Evolutionary conservation across 345 rosid genomes (phyloP).

Genomic region (Microcos paniculata): DNA sequence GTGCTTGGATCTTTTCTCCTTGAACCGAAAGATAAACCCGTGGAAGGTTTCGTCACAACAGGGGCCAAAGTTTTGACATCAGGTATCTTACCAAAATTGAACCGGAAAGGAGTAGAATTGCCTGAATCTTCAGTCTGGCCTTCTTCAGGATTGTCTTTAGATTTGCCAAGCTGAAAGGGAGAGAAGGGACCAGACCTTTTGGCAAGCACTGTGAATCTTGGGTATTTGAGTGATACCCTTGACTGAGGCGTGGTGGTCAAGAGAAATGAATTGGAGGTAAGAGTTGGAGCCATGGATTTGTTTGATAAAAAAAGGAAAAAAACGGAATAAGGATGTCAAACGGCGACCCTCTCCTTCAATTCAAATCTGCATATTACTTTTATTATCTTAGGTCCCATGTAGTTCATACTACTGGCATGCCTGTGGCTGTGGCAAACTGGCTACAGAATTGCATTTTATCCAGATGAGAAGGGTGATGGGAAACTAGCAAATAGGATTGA

Average conservation of each 20-base stretch:
- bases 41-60: constrained; percentile 40
- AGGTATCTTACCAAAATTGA: constrained; percentile 56
- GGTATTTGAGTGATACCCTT: constrained; percentile 33
- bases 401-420: background rate
- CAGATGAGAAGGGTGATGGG: constrained; percentile 27
- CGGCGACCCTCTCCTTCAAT: constrained; percentile 24
- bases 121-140: constrained; percentile 27
- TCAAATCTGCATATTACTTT: constrained; percentile 13
- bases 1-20: constrained; percentile 79
- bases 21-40: constrained; percentile 57
- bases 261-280: constrained; percentile 68
- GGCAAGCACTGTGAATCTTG: constrained; percentile 51
- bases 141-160: constrained; percentile 38
- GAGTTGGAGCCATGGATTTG: constrained; percentile 51
- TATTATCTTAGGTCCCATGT: background rate
- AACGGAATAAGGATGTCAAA: background rate
- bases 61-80: constrained; percentile 70
- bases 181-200: constrained; percentile 49
- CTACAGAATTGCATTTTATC: constrained; percentile 33
- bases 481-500: constrained; percentile 36
- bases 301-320: background rate
- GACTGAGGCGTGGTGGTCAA: constrained; percentile 45
- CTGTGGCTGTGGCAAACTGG: constrained; percentile 23
- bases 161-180: constrained; percentile 48
- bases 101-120: constrained; percentile 55